These are phyloP conservation scores for Colletotrichum lentis DNA, from an alignment of 2,329 filamentous ascomycete genomes.

Conservation along the genomic window DNA sequence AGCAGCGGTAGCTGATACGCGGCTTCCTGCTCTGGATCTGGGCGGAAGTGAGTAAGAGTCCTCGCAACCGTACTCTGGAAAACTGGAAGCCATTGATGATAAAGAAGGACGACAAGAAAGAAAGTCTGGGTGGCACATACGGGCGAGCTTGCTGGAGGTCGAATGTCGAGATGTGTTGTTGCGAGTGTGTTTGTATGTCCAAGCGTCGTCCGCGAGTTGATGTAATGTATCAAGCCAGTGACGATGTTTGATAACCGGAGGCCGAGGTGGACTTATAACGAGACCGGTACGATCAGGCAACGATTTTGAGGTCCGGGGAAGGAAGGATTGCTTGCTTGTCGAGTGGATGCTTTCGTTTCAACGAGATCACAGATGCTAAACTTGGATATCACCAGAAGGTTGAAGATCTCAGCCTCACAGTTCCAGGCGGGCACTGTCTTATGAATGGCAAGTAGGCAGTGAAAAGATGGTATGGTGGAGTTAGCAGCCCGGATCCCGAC, in stretches of 20 bases:
- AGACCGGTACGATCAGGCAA: conserved; percentile 33
- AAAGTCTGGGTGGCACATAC: conserved; percentile 44
- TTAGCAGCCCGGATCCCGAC: conserved; percentile 30
- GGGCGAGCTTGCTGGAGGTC: conserved; percentile 29
- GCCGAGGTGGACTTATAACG: conserved; percentile 34
- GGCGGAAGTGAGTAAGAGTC: conserved; percentile 48
- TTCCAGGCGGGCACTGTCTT: conserved; percentile 38
- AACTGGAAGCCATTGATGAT: conserved; percentile 44
- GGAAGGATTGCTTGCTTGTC: conserved; percentile 37
- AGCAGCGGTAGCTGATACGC: conserved; percentile 44
- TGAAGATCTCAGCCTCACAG: conserved; percentile 40
- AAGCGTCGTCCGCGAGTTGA: conserved; percentile 25
- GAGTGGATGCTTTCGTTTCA: conserved; percentile 37
- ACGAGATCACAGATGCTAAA: conserved; percentile 38
- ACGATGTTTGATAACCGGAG: conserved; percentile 26
- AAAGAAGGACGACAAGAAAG: conserved; percentile 40
- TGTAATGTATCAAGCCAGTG: conserved; percentile 27
- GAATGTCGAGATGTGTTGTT: conserved; percentile 20
- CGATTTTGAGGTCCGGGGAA: conserved; percentile 27
- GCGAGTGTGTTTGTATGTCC: conserved; percentile 26
- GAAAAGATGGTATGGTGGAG: conserved; percentile 35
- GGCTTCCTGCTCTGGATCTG: conserved; percentile 46
- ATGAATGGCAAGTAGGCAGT: conserved; percentile 39
- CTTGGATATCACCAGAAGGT: conserved; percentile 40
- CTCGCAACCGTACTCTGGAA: conserved; percentile 43